Conservation (phyloP, 805 yeast genomes). For the Yarrowia phangngaensis region DNA sequence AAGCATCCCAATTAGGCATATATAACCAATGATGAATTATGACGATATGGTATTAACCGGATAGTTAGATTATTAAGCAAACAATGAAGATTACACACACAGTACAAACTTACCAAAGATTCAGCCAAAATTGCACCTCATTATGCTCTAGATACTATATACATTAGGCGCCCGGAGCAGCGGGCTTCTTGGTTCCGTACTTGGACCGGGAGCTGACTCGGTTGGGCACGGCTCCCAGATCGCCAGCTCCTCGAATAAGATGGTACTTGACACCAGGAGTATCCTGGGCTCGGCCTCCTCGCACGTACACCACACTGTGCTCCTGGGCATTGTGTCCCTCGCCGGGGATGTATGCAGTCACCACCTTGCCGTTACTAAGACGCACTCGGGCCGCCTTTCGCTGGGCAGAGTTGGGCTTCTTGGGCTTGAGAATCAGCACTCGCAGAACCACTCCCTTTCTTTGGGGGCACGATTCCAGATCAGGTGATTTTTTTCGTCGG, state of each 20-base stretch:
- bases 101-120: conserved; percentile 14
- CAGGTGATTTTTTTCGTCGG: conserved; percentile 58
- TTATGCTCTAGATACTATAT: conserved; percentile 5
- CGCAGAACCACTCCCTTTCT: conserved; percentile 89
- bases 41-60: not conserved
- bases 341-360: conserved; percentile 94
- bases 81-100: not conserved
- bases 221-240: conserved; percentile 91
- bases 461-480: conserved; percentile 76
- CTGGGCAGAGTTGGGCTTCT: conserved; percentile 97
- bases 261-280: conserved; percentile 97
- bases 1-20: conserved; percentile 36
- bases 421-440: conserved; percentile 93
- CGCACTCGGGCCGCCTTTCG: conserved; percentile 95
- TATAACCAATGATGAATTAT: no score
- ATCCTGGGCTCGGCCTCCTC: conserved; percentile 99
- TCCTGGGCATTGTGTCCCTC: conserved; percentile 98
- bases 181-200: conserved; percentile 76
- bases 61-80: not conserved
- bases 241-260: conserved; percentile 87
- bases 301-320: conserved; percentile 89
- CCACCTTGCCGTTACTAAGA: conserved; percentile 80
- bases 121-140: not conserved
- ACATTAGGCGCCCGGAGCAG: conserved; percentile 30
- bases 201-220: conserved; percentile 85